These are phyloP conservation scores for Heliosperma pusillum DNA, from an alignment of 148 eudicot species.

Conservation along the genomic window DNA sequence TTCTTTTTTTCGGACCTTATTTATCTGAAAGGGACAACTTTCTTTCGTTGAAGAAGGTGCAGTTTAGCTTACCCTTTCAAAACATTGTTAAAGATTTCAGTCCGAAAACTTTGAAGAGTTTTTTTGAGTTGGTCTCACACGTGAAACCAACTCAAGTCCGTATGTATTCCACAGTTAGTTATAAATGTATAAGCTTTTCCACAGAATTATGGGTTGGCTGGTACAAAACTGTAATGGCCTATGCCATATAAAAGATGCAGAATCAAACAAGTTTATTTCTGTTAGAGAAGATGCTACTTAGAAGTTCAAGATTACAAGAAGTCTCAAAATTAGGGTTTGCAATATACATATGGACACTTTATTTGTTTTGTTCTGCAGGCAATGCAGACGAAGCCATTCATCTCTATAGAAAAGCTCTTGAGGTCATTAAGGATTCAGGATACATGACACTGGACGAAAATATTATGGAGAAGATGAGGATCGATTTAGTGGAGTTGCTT, in stretches of 20 bases:
- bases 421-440: conserved; percentile 47
- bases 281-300: background rate
- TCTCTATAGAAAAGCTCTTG: conserved; percentile 61
- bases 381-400: conserved; percentile 69
- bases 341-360: background rate
- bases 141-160: background rate
- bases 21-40: background rate
- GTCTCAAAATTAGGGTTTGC: background rate
- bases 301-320: background rate
- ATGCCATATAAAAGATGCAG: background rate
- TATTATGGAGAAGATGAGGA: conserved; percentile 64
- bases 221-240: background rate
- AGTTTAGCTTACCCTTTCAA: background rate
- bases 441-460: conserved; percentile 50
- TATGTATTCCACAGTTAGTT: background rate
- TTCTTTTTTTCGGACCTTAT: too few relatives aligned
- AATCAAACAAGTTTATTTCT: background rate
- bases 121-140: background rate
- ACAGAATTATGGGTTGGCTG: background rate
- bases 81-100: background rate
- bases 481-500: conserved; percentile 83
- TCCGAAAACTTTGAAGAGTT: background rate
- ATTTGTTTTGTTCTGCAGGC: conserved; percentile 39
- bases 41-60: background rate
- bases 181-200: background rate